Percentiles rank a stretch among this genome's conserved stretches.
Conservation (phyloP, 2,329 filamentous ascomycete species). For the Rhytidhysteron rufulum region DNA sequence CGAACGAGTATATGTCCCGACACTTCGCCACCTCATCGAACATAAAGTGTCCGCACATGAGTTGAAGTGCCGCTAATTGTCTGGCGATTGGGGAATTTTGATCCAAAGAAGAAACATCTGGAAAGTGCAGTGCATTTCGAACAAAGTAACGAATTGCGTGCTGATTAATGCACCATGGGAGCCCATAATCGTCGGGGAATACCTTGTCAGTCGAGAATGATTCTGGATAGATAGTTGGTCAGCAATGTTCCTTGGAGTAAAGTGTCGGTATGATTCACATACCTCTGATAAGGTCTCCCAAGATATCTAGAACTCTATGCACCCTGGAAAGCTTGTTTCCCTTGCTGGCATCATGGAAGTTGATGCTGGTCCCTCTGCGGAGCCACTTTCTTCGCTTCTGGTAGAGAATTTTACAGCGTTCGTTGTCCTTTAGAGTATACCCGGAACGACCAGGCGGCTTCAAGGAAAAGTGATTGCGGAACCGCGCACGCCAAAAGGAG, state of each 20-base stretch:
- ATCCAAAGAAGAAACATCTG: constrained; percentile 11
- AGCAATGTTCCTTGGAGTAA: not conserved
- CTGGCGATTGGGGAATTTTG: constrained; percentile 6
- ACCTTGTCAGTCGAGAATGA: constrained; percentile 23
- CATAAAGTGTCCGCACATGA: constrained; percentile 31
- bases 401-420: constrained; percentile 35
- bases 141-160: constrained; percentile 27
- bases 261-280: constrained; percentile 12
- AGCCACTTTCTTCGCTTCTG: constrained; percentile 22
- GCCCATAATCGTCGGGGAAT: constrained; percentile 13
- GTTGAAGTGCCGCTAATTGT: constrained; percentile 26
- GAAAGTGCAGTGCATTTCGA: constrained; percentile 21
- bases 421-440: constrained; percentile 16
- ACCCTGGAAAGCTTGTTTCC: too few relatives aligned
- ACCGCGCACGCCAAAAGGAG: constrained; percentile 48
- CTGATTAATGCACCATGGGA: constrained; percentile 33
- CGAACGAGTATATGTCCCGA: constrained; percentile 35
- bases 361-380: constrained; percentile 11
- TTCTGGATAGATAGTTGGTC: too few relatives aligned
- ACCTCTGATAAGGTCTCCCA: constrained; percentile 45
- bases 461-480: constrained; percentile 40
- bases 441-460: constrained; percentile 4
- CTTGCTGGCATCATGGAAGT: constrained; percentile 16
- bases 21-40: constrained; percentile 15
- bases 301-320: constrained; percentile 33